These are phyloP conservation scores for Penicillium maclennaniae DNA, from an alignment of 495 filamentous ascomycete genomes.

Conservation along the genomic window DNA sequence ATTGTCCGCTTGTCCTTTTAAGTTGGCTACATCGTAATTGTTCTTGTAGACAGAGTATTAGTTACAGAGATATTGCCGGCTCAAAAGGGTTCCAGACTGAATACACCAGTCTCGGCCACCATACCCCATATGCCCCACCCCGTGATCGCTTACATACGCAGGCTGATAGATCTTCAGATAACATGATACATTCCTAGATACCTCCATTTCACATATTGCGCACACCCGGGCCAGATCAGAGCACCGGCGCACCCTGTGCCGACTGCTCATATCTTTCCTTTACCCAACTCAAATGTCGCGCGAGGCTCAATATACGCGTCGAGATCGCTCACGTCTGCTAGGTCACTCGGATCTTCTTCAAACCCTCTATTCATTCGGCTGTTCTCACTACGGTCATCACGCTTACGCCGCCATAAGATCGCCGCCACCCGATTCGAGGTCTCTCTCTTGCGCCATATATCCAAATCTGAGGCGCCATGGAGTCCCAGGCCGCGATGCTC, in stretches of 20 bases:
- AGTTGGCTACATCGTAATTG: too few species aligned
- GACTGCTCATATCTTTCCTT: neutral
- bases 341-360: slow-evolving; percentile 9
- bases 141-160: too few species aligned
- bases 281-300: slow-evolving; percentile 15
- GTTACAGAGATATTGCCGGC: too few species aligned
- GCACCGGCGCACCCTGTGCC: neutral
- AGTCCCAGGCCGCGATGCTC: slow-evolving; percentile 42
- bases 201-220: slow-evolving; percentile 1
- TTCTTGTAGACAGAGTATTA: too few species aligned
- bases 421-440: neutral
- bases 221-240: neutral
- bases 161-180: too few species aligned
- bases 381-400: slow-evolving; percentile 1
- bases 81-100: too few species aligned
- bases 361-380: slow-evolving; percentile 1
- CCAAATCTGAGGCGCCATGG: slow-evolving; percentile 27
- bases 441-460: neutral
- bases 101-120: too few species aligned
- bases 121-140: too few species aligned
- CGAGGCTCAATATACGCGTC: slow-evolving; percentile 8
- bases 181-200: too few species aligned
- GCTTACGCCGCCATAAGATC: slow-evolving; percentile 1
- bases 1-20: too few species aligned
- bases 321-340: slow-evolving; percentile 12